Conservation (phyloP, 495 filamentous ascomycete species). For the Xylaria scruposa region DNA sequence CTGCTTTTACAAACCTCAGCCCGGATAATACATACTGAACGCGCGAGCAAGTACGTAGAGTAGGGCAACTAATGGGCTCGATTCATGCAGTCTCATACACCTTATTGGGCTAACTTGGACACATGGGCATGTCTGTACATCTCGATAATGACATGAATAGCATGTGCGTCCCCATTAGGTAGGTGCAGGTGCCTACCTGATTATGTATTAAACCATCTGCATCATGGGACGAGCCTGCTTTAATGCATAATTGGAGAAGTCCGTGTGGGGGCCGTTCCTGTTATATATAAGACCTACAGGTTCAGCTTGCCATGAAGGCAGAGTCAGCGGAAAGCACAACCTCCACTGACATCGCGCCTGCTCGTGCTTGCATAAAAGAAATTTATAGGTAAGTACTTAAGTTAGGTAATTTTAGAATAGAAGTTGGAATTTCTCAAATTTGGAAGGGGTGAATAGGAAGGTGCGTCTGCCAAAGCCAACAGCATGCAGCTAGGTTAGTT, state of each 20-base stretch:
- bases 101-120: background rate
- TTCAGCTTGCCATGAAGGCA: background rate
- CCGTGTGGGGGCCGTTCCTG: too few species aligned
- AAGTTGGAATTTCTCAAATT: background rate
- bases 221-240: background rate
- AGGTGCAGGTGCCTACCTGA: too few species aligned
- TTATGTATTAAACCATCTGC: too few species aligned
- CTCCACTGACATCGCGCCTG: background rate
- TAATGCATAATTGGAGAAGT: background rate
- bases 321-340: background rate
- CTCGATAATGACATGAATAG: background rate
- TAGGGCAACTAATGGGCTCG: background rate
- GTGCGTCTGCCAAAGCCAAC: background rate
- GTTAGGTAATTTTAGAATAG: background rate
- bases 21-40: background rate
- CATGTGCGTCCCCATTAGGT: conserved; percentile 4
- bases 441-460: background rate
- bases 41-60: background rate
- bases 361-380: background rate
- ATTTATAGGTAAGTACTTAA: background rate
- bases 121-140: too few species aligned
- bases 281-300: too few species aligned
- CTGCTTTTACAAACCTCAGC: background rate
- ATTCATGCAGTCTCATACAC: background rate
- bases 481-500: background rate